phyloP scores from a whole-genome alignment of 176 grass and related monocot genomes.

The Oropetium thomaeum region DNA sequence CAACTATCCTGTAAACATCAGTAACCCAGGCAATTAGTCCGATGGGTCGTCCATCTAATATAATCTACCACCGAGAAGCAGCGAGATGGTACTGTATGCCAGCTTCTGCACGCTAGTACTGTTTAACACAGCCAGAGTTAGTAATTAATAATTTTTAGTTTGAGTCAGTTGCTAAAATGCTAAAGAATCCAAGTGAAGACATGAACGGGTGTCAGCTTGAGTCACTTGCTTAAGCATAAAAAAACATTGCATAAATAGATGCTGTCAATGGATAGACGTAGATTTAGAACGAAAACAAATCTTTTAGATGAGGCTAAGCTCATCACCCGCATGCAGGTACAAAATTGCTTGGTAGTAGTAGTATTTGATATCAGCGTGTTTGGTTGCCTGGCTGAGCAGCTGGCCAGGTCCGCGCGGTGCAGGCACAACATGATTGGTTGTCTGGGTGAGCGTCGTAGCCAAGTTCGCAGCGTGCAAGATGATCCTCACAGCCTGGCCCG shows the following conservation, averaged over 20 bases:
- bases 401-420: too few species aligned
- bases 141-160: too few species aligned
- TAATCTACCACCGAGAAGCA: not conserved
- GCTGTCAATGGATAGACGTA: not conserved
- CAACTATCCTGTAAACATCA: constrained; percentile 6
- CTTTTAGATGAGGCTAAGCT: constrained; percentile 4
- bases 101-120: not conserved
- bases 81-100: not conserved
- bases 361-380: too few species aligned
- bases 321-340: constrained; percentile 26
- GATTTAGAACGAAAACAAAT: not conserved
- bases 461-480: too few species aligned
- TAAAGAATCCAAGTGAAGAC: not conserved
- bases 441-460: too few species aligned
- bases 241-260: not conserved
- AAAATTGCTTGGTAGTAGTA: constrained; percentile 21
- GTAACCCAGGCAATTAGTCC: not conserved
- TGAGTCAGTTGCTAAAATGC: constrained; percentile 10
- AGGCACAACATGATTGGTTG: too few species aligned
- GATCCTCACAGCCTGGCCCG: too few species aligned
- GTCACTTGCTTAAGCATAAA: constrained; percentile 5
- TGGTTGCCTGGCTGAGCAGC: too few species aligned
- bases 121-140: not conserved
- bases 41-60: not conserved
- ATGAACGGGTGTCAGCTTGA: constrained; percentile 11